Evolutionary conservation across 306 rosid species (phyloP), one percentile per base, ranked within the genome.

Genomic region (Acacia melanoxylon): DNA sequence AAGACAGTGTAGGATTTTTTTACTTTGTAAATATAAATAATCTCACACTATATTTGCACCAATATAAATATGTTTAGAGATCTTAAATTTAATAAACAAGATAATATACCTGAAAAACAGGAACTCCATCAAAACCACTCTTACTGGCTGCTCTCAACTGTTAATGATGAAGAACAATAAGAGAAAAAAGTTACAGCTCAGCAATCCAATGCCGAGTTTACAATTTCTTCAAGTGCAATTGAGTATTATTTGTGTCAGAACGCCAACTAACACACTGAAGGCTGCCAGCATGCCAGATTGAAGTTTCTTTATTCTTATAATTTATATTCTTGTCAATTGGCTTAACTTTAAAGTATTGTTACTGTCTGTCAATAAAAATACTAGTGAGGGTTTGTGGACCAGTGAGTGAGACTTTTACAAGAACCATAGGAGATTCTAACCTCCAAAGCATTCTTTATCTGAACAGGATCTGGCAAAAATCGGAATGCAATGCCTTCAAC

Each of bases 401-500:
- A 27, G 58, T 10, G 74, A 76, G 33, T 41, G 16, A 49, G 75
- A 49, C 51, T 72, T 15, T 45, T 12, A 65, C 46, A 77, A 41
- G 13, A 82, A 69, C 63, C 68, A 71, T 16, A 22, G 44, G 22
- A 74, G 72, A 85, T 84, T 44, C 92, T 72, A 71, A 92, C 99
- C 99, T 95, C 96, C 11, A 95, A 40, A 54, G 99, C 98, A 85
- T 95, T 95, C 86, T 87, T 92, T 46, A 95, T 91, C 78, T 95
- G 98, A 82, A 95, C 86, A 2, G 98, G 99, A 83, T 95, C 99
- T 13, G 99, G 99, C 83, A 95, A 87, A 91, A 95, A 93, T 20
- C 97, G 87, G 80, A 93, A 95, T 25, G 99, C 96, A 86, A 95
- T 95, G 79, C 99, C 99, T 92, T 95, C 99, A 20, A 95, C 99